Evolutionary conservation across 2,329 filamentous ascomycete genomes (phyloP).

Genomic region (Phaeosphaeriaceae sp.): DNA sequence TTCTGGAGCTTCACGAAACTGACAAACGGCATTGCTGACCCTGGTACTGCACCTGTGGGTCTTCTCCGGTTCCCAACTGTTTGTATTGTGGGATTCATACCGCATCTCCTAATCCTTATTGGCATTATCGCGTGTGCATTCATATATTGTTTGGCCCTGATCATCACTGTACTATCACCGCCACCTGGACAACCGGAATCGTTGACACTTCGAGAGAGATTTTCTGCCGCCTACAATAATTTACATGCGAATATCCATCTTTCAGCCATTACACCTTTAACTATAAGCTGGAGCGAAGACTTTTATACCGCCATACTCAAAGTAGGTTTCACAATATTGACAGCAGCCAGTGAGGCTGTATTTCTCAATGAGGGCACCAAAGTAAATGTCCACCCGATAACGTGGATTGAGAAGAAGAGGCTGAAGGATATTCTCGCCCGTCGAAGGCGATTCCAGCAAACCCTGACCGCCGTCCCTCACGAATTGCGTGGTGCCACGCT

Average conservation of each 20-base stretch:
- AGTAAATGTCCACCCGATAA: conserved; percentile 75
- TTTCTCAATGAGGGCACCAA: conserved; percentile 88
- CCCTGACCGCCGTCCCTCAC: conserved; percentile 46
- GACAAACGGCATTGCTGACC: conserved; percentile 45
- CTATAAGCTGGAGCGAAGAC: conserved; percentile 86
- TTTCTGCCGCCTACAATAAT: conserved; percentile 78
- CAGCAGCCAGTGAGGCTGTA: conserved; percentile 92
- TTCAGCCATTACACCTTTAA: conserved; percentile 67
- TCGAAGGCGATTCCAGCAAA: conserved; percentile 48
- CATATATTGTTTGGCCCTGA: conserved; percentile 79
- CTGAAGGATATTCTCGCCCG: conserved; percentile 73
- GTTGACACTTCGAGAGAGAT: conserved; percentile 62
- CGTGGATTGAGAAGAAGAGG: conserved; percentile 91
- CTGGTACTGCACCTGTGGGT: conserved; percentile 61
- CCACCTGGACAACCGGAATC: conserved; percentile 58
- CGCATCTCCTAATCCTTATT: conserved; percentile 82
- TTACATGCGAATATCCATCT: conserved; percentile 91
- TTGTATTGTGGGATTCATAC: conserved; percentile 92
- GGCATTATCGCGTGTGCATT: conserved; percentile 77
- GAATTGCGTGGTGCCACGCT: conserved; percentile 53
- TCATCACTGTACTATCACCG: conserved; percentile 74
- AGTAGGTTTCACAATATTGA: conserved; percentile 85
- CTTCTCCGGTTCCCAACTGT: conserved; percentile 90
- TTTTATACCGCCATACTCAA: conserved; percentile 92
- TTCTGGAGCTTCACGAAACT: conserved; percentile 70